Base-by-base conservation (phyloP, 106 monocot species). In the Chionographis japonica region DNA sequence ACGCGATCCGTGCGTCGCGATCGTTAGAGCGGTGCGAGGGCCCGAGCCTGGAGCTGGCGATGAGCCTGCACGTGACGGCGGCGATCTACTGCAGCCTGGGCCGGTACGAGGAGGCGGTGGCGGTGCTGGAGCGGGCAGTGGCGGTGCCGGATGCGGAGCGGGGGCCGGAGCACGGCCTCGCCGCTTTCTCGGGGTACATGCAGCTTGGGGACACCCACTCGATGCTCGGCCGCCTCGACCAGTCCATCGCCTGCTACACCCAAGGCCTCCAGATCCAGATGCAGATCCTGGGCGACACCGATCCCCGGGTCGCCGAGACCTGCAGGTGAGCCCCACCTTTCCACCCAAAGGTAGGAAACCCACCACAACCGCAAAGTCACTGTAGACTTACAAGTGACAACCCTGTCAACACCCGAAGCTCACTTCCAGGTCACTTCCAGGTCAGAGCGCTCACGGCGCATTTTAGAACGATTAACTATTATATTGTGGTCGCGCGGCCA, bases 1-100 rank as follows among this genome's bases (percentile, higher is more conserved):
- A 78, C 70, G 91, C 92, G 50, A 74, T 84, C 72, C 89, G 92
- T 2, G 91, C 95, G 6, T 86, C 86, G 4, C 76, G 76, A 46
- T 84, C 94, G 69, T 85, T 91, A 5, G 58, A 35, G 5, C 70
- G 18, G 4, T 64, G 63, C 10, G 58, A 37, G 16, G 51, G 50
- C 8, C 52, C 52, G 8, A 60, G 50, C 9, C 62, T 81, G 50
- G 76, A 81, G 49, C 61, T 81, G 58, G 81, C 68, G 12, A 76
- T 81, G 76, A 81, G 81, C 72, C 42, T 81, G 40, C 81, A 81
- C 54, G 81, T 81, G 15, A 72, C 72, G 19, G 81, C 81, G 57
- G 81, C 81, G 40, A 81, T 81, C 14, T 72, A 81, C 52, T 81
- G 81, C 14, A 81, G 81, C 41, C 39, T 81, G 57, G 77, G 81